Evolutionary conservation across 2,329 filamentous ascomycete genomes (phyloP), one percentile per base, ranked within the genome.

Genomic region (Neodidymelliopsis sp.): DNA sequence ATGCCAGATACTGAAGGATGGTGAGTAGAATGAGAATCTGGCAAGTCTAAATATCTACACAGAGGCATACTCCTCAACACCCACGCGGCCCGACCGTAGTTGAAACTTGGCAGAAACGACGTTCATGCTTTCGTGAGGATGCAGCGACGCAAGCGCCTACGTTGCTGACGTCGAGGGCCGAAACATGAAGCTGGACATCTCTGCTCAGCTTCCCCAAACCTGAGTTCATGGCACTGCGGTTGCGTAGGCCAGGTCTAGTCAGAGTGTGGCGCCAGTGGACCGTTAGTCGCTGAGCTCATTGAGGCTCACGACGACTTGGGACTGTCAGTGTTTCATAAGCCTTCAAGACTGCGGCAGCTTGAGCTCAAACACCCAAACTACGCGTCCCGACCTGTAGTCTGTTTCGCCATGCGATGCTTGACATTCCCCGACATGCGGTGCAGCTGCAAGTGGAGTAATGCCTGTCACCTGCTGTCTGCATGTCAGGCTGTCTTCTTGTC

Each of bases 261-360:
- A 16, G 29, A 10, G 15, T 19, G 6, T 29, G 28, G 29, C 23
- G 20, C 24, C 19, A 8, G 13, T 36, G 4, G 11, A n/a, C n/a
- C n/a, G n/a, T 13, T 15, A 30, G 11, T 39, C 23, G 38, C 16
- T 41, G 24, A n/a, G 29, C 10, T 38, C n/a, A 22, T 35, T 16
- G 11, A 43, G 47, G 30, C 23, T 22, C n/a, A 23, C 22, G 22
- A 27, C 16, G 18, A 20, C 22, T 13, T 53, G 55, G 29, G 49
- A 29, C 39, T 59, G 56, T 62, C 56, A 55, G 47, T 52, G 63
- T 66, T 65, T 66, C 62, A 63, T 22, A 35, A 44, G 36, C 20
- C 35, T 35, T 46, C 23, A 37, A 34, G 50, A 37, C 54, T 41
- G 54, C 50, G 30, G 45, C 48, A 36, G 23, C 42, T 47, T 57